Evolutionary conservation across 2,329 filamentous ascomycete species (phyloP).

Genomic region (Fusarium austroafricanum): DNA sequence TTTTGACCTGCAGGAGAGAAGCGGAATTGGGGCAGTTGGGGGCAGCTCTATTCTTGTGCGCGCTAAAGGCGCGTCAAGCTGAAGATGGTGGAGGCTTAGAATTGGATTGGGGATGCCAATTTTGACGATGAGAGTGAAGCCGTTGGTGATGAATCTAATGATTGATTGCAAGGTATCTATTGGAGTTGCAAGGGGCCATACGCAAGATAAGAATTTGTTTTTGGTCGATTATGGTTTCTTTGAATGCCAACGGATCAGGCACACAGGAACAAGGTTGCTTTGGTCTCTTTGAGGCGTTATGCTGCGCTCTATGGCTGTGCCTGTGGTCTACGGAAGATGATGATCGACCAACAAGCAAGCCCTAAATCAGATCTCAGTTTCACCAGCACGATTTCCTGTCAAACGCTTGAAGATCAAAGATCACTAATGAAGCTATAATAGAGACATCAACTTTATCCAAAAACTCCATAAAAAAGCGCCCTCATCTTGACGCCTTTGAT

Average conservation of each 20-base stretch:
- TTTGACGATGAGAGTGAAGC: constrained; percentile 8
- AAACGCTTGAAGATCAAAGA: not conserved
- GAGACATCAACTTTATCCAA: not conserved
- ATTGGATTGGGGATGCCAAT: constrained; percentile 5
- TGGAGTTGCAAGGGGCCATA: not conserved
- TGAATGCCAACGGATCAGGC: constrained; percentile 31
- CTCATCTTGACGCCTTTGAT: not conserved
- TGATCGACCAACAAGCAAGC: constrained; percentile 18
- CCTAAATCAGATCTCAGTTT: not conserved
- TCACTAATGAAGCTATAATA: too few species aligned
- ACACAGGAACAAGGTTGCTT: constrained; percentile 41
- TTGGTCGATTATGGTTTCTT: constrained; percentile 6
- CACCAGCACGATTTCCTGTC: not conserved
- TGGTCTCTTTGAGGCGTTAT: constrained; percentile 41
- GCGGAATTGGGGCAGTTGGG: constrained; percentile 35
- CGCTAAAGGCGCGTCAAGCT: constrained; percentile 40
- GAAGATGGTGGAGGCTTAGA: constrained; percentile 23
- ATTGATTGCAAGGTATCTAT: too few species aligned
- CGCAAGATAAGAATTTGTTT: constrained; percentile 9
- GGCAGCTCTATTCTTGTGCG: constrained; percentile 33
- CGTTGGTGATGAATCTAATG: too few species aligned
- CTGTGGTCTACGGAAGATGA: not conserved
- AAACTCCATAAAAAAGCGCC: not conserved
- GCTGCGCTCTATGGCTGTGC: constrained; percentile 30
- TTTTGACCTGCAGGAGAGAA: constrained; percentile 8